A percentile compares a stretch with the other conserved stretches of the same genome.
Conservation (phyloP, 768 basidiomycete genomes). For the Mrakia blollopis region DNA sequence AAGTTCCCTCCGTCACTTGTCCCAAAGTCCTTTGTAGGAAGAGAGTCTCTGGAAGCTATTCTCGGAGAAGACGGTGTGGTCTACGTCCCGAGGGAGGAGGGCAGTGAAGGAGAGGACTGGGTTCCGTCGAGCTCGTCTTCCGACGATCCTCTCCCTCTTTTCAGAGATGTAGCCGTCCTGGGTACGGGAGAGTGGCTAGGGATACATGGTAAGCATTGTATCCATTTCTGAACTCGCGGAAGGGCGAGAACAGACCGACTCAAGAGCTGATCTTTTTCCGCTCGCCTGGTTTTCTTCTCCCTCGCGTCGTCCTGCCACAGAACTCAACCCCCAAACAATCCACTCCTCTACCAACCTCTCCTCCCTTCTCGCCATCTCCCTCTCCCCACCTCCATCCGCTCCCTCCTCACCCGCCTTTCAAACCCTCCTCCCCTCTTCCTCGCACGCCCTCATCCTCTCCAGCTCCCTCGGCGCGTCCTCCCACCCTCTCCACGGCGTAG, state of each 20-base stretch:
- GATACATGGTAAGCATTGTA: not conserved
- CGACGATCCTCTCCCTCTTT: not conserved
- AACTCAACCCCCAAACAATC: not conserved
- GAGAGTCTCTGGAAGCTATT: slow-evolving; percentile 2
- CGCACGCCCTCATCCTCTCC: not conserved
- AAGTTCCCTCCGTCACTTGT: not conserved
- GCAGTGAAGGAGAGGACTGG: not conserved
- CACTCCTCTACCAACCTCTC: not conserved
- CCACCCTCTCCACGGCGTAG: not conserved
- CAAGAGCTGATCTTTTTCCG: not conserved
- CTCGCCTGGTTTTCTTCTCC: too few relatives aligned
- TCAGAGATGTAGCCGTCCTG: not conserved
- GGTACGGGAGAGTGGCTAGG: slow-evolving; percentile 9
- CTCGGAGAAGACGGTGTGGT: slow-evolving; percentile 4
- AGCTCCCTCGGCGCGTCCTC: not conserved
- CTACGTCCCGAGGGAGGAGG: not conserved
- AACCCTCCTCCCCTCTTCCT: slow-evolving; percentile 5
- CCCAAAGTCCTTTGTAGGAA: slow-evolving; percentile 10
- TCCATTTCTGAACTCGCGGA: too few relatives aligned
- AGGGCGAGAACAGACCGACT: not conserved
- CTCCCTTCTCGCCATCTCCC: not conserved
- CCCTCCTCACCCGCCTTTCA: not conserved
- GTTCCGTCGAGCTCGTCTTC: too few relatives aligned
- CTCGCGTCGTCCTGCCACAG: not conserved
- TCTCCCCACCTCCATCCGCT: not conserved